These are phyloP conservation scores for Sporothrix inflata DNA, from an alignment of 2,329 filamentous ascomycete genomes.

Conservation along the genomic window DNA sequence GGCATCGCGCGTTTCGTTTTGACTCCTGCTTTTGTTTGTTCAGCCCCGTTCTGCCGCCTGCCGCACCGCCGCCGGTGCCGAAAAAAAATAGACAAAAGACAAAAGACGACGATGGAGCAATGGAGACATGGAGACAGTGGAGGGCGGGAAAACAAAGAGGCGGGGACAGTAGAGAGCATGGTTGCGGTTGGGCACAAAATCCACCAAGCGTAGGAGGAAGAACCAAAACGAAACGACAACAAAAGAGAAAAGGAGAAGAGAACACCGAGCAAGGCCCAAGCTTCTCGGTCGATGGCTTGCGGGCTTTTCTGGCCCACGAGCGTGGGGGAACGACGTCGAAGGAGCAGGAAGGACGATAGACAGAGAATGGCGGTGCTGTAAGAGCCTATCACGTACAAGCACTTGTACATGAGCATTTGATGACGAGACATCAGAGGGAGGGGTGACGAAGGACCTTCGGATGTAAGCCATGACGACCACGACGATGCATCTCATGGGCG, in stretches of 20 bases:
- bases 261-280: slow-evolving; percentile 5
- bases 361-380: not conserved
- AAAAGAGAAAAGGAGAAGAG: not conserved
- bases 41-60: no score
- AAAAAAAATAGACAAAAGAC: no score
- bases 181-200: not conserved
- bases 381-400: slow-evolving; percentile 4
- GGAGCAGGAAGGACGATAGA: not conserved
- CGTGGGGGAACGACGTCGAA: not conserved
- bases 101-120: no score
- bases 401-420: not conserved
- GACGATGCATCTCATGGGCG: not conserved
- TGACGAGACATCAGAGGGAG: no score
- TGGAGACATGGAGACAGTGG: no score
- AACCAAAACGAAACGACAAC: not conserved
- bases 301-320: not conserved
- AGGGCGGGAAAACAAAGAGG: no score
- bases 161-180: no score
- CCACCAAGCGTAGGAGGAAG: not conserved
- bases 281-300: slow-evolving; percentile 4
- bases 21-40: not conserved
- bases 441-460: no score
- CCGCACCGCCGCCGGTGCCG: no score
- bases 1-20: not conserved
- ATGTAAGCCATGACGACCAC: not conserved